These are phyloP conservation scores for Neoascochyta sp. DNA, from an alignment of 2,329 filamentous ascomycete species.

Conservation along the genomic window DNA sequence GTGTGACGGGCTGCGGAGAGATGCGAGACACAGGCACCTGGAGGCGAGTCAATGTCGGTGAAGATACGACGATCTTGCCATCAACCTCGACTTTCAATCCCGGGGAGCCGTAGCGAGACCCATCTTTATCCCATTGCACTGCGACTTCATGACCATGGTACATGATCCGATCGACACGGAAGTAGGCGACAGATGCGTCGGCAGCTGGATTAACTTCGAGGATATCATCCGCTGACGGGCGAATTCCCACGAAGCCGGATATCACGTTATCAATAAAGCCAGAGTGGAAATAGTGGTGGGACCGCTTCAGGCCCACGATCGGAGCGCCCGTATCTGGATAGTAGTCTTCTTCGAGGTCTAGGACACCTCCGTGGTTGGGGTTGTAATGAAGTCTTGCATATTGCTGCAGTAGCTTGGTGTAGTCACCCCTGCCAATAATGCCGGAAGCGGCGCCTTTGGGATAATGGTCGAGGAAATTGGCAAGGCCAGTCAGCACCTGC, in stretches of 20 bases:
- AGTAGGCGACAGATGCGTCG: slow-evolving; percentile 37
- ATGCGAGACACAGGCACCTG: slow-evolving; percentile 16
- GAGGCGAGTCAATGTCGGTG: slow-evolving; percentile 23
- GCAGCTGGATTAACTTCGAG: slow-evolving; percentile 43
- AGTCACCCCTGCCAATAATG: slow-evolving; percentile 31
- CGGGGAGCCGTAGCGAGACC: slow-evolving; percentile 28
- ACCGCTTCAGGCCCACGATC: slow-evolving; percentile 43
- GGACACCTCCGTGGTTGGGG: slow-evolving; percentile 20
- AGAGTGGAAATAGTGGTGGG: slow-evolving; percentile 47
- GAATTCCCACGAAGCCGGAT: slow-evolving; percentile 43
- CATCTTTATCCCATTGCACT: slow-evolving; percentile 42
- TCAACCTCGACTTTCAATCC: slow-evolving; percentile 39
- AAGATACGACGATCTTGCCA: slow-evolving; percentile 31
- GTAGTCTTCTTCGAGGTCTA: slow-evolving; percentile 46
- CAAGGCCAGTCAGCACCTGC: slow-evolving; percentile 40
- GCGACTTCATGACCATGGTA: slow-evolving; percentile 45
- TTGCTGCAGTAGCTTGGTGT: slow-evolving; percentile 36
- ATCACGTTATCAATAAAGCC: slow-evolving; percentile 44
- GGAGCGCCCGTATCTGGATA: slow-evolving; percentile 42
- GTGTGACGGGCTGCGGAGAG: slow-evolving; percentile 23
- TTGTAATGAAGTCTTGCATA: slow-evolving; percentile 45
- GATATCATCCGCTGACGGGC: slow-evolving; percentile 37
- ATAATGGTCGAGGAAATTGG: slow-evolving; percentile 45
- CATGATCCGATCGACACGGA: slow-evolving; percentile 41
- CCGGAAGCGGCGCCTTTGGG: slow-evolving; percentile 19